These are phyloP conservation scores for Aegilops sharonensis DNA, from an alignment of 176 grass and related monocot species.

Conservation along the genomic window DNA sequence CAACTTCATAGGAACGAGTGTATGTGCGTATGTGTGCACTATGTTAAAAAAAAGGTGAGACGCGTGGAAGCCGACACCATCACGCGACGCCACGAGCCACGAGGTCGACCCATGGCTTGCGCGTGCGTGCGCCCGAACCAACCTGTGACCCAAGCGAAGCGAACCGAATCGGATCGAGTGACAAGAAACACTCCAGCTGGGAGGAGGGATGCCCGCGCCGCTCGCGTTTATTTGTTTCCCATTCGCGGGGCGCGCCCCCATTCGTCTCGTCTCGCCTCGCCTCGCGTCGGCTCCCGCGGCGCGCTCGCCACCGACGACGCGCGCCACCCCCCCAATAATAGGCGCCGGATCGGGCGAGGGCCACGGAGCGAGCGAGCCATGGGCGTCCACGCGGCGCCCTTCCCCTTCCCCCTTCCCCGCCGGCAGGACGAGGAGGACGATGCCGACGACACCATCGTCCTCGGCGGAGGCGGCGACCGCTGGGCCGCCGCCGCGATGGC, in stretches of 20 bases:
- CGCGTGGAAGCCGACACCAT: neutral
- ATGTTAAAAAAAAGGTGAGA: neutral
- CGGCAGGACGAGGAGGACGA: neutral
- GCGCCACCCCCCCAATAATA: constrained; percentile 14
- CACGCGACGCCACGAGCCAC: neutral
- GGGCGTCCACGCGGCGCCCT: constrained; percentile 38
- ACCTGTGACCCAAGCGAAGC: neutral
- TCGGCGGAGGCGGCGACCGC: neutral
- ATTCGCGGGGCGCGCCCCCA: no score
- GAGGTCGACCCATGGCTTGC: no score
- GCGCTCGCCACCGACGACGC: neutral
- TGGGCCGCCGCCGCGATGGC: neutral
- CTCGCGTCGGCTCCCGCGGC: neutral
- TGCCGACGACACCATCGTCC: neutral
- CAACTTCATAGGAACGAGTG: no score
- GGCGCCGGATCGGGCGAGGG: constrained; percentile 14
- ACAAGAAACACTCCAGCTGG: no score
- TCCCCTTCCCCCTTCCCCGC: neutral
- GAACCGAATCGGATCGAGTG: neutral
- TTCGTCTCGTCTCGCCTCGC: neutral
- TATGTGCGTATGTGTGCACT: no score
- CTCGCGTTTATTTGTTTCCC: neutral
- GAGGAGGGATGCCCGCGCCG: neutral
- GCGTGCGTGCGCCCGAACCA: neutral
- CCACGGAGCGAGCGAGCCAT: constrained; percentile 13